A percentile compares a stretch with the other conserved stretches of the same genome.
Evolutionary conservation across 1,284 basidiomycete species (phyloP).

Genomic region (Papiliotrema flavescens): DNA sequence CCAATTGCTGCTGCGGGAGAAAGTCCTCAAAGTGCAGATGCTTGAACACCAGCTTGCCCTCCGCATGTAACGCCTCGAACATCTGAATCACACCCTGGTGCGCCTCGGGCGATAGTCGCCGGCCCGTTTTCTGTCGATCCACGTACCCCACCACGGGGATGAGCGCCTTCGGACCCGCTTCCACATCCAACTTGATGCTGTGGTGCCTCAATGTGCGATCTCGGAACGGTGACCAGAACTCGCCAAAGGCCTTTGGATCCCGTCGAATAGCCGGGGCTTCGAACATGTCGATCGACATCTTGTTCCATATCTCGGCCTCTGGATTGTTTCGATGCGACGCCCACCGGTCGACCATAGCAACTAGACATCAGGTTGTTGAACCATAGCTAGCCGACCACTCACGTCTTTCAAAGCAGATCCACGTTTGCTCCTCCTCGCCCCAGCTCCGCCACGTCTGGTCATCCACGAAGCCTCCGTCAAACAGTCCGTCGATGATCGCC

Average conservation of each 20-base stretch:
- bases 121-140: slow-evolving; percentile 24
- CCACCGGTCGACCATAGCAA: slow-evolving; percentile 30
- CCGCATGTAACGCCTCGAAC: slow-evolving; percentile 9
- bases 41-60: slow-evolving; percentile 9
- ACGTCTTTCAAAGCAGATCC: slow-evolving; percentile 19
- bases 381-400: too few species aligned
- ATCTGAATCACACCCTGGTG: slow-evolving; percentile 16
- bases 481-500: slow-evolving; percentile 13
- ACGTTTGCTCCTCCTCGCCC: slow-evolving; percentile 1
- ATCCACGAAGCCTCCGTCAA: slow-evolving; percentile 11
- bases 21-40: slow-evolving; percentile 4
- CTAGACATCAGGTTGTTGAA: slow-evolving; percentile 7
- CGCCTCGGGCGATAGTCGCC: slow-evolving; percentile 11
- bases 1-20: not conserved
- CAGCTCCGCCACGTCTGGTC: slow-evolving; percentile 8
- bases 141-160: slow-evolving; percentile 29
- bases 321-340: slow-evolving; percentile 28
- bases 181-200: not conserved
- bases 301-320: slow-evolving; percentile 23
- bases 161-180: not conserved
- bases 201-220: slow-evolving; percentile 1
- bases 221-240: slow-evolving; percentile 21
- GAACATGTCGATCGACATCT: slow-evolving; percentile 29
- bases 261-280: not conserved
- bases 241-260: slow-evolving; percentile 10